Base-by-base conservation (phyloP, 2,329 filamentous ascomycete species). In the Colletotrichum sublineola region DNA sequence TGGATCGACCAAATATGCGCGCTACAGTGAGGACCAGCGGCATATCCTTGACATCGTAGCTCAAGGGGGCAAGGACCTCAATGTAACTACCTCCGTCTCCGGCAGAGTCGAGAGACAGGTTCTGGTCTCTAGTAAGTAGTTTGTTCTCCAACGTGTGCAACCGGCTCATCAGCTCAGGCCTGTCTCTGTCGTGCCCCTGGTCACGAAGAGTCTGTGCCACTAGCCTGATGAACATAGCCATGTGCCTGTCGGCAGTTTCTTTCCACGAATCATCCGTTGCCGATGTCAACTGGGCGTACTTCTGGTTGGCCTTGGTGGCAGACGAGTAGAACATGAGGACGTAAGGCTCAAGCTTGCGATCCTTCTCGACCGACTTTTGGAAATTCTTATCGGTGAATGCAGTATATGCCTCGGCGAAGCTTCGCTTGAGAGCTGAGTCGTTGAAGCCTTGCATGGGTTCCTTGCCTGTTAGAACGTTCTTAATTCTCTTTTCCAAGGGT, bases 21-120 rank as follows among this genome's bases (percentile, higher is more conserved):
- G 93, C 93, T 36, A 99, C 95, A 46, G 92, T 89, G 80, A 96
- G 92, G 38, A 97, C 96, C 83, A 98, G 89, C 48, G 92, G 92
- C 96, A 99, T 99, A 80, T 99, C 96, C 82, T 96, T 97, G 79
- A 98, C 92, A 81, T 98, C 94, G 81, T 97, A 94, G 78, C 91
- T 96, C 70, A 97, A 85, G 14, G 96, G 95, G 3, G 95, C 90
- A 68, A 93, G 88, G 31, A 96, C 93, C 81, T 98, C 96, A 74
- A 96, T 88, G 11, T 92, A 93, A 60, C 89, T 89, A 46, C 90
- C 85, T 58, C 87, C 86, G 66, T 88, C 86, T 77, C 89, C 88
- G 60, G 86, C 86, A 61, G 88, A 86, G 75, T 88, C 87, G 24
- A 91, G 87, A 58, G 91, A 90, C 63, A 99, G 86, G 79, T 98